Conservation (phyloP, 768 basidiomycete species). For the Mycena belliarum region DNA sequence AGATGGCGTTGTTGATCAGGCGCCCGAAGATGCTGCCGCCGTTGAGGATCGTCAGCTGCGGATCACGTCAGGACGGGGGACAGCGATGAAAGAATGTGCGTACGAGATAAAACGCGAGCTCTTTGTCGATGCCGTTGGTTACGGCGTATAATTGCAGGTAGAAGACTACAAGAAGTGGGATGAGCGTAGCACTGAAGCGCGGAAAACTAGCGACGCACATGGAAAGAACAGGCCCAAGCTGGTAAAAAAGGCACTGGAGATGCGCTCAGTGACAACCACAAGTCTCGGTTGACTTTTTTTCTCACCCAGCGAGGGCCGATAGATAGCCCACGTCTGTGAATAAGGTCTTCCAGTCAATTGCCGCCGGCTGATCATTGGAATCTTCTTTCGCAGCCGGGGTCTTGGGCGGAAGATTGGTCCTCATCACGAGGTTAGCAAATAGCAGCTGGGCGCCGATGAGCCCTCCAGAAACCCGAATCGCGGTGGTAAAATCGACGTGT, state of each 20-base stretch:
- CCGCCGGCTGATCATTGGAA: not conserved
- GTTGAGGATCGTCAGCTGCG: conserved; percentile 28
- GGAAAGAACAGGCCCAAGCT: conserved; percentile 15
- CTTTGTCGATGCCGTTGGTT: conserved; percentile 27
- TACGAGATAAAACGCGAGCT: conserved; percentile 33
- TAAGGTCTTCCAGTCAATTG: not conserved
- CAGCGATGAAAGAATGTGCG: not conserved
- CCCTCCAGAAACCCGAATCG: conserved; percentile 38
- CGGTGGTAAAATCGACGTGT: conserved; percentile 31
- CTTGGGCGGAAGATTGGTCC: conserved; percentile 24
- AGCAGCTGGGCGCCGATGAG: conserved; percentile 33
- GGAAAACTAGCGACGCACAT: not conserved
- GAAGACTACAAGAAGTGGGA: conserved; percentile 19
- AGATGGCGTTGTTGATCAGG: conserved; percentile 25
- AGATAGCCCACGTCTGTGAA: conserved; percentile 2
- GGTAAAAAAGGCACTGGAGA: conserved; percentile 1
- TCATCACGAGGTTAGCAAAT: conserved; percentile 36
- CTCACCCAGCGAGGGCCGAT: not conserved
- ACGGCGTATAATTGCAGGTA: conserved; percentile 40
- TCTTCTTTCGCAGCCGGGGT: too few relatives aligned
- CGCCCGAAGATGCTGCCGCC: conserved; percentile 27
- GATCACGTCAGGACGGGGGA: not conserved
- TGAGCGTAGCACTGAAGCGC: not conserved
- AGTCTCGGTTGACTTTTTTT: too few relatives aligned
- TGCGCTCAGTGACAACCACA: too few relatives aligned